Evolutionary conservation across 352 stramenopile species (phyloP).

Genomic region (Thraustochytrium sp.): DNA sequence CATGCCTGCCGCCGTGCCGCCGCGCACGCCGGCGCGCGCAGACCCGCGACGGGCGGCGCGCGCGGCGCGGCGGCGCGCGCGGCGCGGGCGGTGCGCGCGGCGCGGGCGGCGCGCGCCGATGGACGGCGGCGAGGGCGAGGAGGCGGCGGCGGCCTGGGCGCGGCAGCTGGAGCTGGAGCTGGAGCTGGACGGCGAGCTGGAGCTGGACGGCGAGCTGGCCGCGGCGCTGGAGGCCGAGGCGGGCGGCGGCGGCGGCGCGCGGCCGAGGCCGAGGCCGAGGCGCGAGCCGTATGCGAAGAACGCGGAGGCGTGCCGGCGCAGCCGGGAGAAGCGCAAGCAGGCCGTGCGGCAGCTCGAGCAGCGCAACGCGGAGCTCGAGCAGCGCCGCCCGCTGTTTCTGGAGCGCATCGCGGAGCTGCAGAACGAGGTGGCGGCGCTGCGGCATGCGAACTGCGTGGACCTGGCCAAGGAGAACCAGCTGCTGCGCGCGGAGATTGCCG

Average conservation of each 20-base stretch:
- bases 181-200: too few species aligned
- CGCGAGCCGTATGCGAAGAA: not conserved
- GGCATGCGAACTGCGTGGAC: not conserved
- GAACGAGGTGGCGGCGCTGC: not conserved
- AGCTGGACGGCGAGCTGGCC: not conserved
- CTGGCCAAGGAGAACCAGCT: slow-evolving; percentile 8
- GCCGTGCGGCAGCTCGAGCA: not conserved
- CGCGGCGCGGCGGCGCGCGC: too few species aligned
- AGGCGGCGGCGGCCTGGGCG: too few species aligned
- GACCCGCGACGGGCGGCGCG: too few species aligned
- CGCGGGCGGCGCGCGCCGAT: too few species aligned
- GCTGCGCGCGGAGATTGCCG: slow-evolving; percentile 7
- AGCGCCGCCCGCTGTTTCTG: not conserved
- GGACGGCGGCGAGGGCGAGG: too few species aligned
- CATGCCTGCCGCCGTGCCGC: too few species aligned
- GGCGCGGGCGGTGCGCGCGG: too few species aligned
- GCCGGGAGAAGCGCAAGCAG: not conserved
- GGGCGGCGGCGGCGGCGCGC: too few species aligned
- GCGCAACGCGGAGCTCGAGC: slow-evolving; percentile 9
- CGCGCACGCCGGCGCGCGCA: too few species aligned
- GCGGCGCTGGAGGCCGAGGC: not conserved
- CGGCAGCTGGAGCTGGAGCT: too few species aligned
- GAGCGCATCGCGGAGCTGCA: slow-evolving; percentile 29
- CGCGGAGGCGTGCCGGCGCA: not conserved
- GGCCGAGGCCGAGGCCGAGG: not conserved